Evolutionary conservation across 805 yeast genomes (phyloP).

Genomic region (Candida germanica): DNA sequence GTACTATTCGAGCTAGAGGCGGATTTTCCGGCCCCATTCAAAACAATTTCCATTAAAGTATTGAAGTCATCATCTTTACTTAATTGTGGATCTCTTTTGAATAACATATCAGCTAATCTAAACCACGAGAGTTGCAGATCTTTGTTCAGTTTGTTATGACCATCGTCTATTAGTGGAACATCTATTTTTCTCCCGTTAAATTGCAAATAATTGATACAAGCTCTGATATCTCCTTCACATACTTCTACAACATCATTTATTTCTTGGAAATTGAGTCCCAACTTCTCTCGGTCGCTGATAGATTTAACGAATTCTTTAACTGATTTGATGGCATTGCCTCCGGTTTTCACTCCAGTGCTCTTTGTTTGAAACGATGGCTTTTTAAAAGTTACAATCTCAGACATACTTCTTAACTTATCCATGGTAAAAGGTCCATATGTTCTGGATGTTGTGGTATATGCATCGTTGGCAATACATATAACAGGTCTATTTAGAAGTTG

Average conservation of each 20-base stretch:
- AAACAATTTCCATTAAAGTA: conserved; percentile 44
- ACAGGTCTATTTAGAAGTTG: conserved; percentile 72
- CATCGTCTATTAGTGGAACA: not conserved
- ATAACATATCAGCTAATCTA: conserved; percentile 57
- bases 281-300: conserved; percentile 52
- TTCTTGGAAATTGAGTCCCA: conserved; percentile 46
- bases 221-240: conserved; percentile 81
- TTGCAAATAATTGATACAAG: conserved; percentile 80
- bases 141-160: conserved; percentile 32
- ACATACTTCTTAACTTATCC: conserved; percentile 67
- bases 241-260: conserved; percentile 64
- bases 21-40: conserved; percentile 36
- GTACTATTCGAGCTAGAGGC: conserved; percentile 35
- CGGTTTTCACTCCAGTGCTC: conserved; percentile 41
- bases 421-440: conserved; percentile 47
- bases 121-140: conserved; percentile 70
- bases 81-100: conserved; percentile 47
- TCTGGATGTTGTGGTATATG: conserved; percentile 48
- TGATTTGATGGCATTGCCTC: conserved; percentile 34
- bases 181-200: conserved; percentile 41
- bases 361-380: conserved; percentile 50
- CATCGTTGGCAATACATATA: conserved; percentile 87
- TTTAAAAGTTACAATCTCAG: conserved; percentile 68
- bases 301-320: conserved; percentile 41
- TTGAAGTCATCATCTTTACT: conserved; percentile 48